Percentiles rank a stretch among this genome's conserved stretches.
phyloP scores from a whole-genome alignment of 352 stramenopile genomes.

The Pythium phragmitis region DNA sequence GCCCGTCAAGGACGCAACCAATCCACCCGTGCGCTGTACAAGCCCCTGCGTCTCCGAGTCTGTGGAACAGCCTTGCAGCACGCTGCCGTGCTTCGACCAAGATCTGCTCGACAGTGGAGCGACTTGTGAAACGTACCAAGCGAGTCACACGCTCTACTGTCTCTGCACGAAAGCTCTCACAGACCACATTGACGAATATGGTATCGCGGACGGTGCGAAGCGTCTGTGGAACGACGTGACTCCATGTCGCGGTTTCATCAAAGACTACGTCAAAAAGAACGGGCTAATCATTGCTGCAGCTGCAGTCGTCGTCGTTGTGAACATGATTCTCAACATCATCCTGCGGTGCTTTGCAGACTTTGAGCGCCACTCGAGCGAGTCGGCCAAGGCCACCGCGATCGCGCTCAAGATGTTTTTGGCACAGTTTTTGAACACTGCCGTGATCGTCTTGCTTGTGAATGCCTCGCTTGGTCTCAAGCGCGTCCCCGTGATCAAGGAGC shows the following conservation, averaged over 20 bases:
- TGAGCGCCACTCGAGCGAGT: constrained; percentile 79
- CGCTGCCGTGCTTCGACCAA: constrained; percentile 64
- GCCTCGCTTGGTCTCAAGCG: constrained; percentile 40
- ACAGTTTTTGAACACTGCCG: constrained; percentile 84
- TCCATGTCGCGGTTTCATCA: constrained; percentile 67
- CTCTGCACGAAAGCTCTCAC: constrained; percentile 60
- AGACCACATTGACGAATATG: constrained; percentile 41
- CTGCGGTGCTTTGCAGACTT: constrained; percentile 66
- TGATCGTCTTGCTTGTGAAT: constrained; percentile 85
- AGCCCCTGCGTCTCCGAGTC: constrained; percentile 65
- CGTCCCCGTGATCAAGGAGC: constrained; percentile 47
- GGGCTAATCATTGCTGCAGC: constrained; percentile 65
- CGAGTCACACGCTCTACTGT: constrained; percentile 68
- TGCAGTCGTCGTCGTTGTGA: constrained; percentile 69
- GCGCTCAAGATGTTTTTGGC: constrained; percentile 80
- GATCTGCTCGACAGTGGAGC: constrained; percentile 32
- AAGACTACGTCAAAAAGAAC: constrained; percentile 65
- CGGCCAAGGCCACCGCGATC: constrained; percentile 66
- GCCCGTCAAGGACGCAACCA: constrained; percentile 15
- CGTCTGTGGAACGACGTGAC: constrained; percentile 52
- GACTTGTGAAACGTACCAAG: constrained; percentile 58
- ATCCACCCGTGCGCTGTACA: constrained; percentile 36
- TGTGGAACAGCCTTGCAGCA: constrained; percentile 49
- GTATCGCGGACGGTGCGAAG: constrained; percentile 50
- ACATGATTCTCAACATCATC: constrained; percentile 71